Conservation (phyloP, 192 early-diverging fungal genomes). For the Mortierella antarctica region DNA sequence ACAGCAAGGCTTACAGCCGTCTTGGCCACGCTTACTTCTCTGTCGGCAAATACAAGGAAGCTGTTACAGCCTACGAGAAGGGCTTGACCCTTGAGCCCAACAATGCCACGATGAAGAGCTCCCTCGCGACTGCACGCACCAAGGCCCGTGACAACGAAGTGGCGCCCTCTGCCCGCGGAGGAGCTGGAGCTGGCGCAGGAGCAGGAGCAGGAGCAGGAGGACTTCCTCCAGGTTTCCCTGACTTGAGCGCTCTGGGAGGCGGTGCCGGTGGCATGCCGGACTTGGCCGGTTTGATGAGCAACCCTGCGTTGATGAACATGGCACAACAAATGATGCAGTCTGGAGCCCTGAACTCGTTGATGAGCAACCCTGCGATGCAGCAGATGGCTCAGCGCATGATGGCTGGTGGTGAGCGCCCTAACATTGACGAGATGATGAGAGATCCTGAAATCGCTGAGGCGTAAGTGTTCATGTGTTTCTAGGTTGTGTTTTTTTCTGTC, state of each 20-base stretch:
- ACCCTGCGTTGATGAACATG: constrained; percentile 97
- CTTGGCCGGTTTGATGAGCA: constrained; percentile 84
- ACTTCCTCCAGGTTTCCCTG: constrained; percentile 49
- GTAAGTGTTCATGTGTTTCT: constrained; percentile 60
- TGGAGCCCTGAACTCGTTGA: constrained; percentile 82
- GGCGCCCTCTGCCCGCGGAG: constrained; percentile 37
- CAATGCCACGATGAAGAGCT: constrained; percentile 84
- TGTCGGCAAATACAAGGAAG: constrained; percentile 83
- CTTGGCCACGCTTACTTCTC: constrained; percentile 95
- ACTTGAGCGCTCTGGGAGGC: constrained; percentile 61
- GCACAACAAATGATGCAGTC: constrained; percentile 92
- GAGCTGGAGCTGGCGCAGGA: constrained; percentile 55
- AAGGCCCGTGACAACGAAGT: constrained; percentile 60
- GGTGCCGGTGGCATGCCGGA: constrained; percentile 82
- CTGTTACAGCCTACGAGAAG: constrained; percentile 90
- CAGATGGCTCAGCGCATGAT: constrained; percentile 90
- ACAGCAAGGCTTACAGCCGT: constrained; percentile 94
- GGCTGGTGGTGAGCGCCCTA: constrained; percentile 68
- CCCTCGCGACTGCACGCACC: constrained; percentile 74
- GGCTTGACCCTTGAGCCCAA: constrained; percentile 86
- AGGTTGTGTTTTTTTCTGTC: background rate
- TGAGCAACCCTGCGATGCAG: constrained; percentile 92
- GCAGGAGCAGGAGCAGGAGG: constrained; percentile 39
- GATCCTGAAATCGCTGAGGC: constrained; percentile 71
- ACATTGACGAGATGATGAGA: constrained; percentile 72